Base-by-base conservation (phyloP, 73 alveolate species). In the Durusdinium trenchii region DNA sequence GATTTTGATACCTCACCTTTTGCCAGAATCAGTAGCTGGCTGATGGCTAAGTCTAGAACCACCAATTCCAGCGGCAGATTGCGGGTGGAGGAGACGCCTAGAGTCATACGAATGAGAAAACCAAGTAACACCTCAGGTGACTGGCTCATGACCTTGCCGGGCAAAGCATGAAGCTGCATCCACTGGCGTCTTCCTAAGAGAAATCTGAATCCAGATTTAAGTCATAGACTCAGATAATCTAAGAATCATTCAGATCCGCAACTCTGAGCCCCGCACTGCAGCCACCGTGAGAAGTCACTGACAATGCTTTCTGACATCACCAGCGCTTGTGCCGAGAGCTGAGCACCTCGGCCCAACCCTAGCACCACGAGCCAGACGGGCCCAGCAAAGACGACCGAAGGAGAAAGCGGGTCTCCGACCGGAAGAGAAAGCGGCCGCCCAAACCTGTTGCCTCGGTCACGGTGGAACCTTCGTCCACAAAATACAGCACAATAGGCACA, bases 151-250 rank as follows among this genome's bases (percentile, higher is more conserved):
- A 75, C 98, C 98, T 91, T 91, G 98, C 38, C 98, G 64, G 28
- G 98, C 98, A 40, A 91, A 91, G 60, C 98, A 91, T 30, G 98
- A 69, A 26, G 98, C 98, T 14, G 98, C 98, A 23, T 91, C 98
- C 98, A 91, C 98, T 0, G 98, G 98, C 18, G 98, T 91, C 90
- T 67, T 91, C 98, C 98, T 91, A 30, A 18, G 60, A 60, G n/a
- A 60, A 60, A 60, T 60, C 18, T 60, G 73, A 32, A 2, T 1
- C 73, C 73, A 60, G 73, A 23, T 1, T n/a, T n/a, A 32, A 60
- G 1, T 23, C 73, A 60, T 23, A 2, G 18, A 23, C 73, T 23
- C 12, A 57, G 23, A 57, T 16, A 57, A 57, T 16, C 12, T 16
- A 57, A 57, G 23, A 60, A 1, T 2, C 30, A 1, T 60, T 60